Conservation (phyloP, 2,329 filamentous ascomycete species). For the Trichoderma aggressivum region DNA sequence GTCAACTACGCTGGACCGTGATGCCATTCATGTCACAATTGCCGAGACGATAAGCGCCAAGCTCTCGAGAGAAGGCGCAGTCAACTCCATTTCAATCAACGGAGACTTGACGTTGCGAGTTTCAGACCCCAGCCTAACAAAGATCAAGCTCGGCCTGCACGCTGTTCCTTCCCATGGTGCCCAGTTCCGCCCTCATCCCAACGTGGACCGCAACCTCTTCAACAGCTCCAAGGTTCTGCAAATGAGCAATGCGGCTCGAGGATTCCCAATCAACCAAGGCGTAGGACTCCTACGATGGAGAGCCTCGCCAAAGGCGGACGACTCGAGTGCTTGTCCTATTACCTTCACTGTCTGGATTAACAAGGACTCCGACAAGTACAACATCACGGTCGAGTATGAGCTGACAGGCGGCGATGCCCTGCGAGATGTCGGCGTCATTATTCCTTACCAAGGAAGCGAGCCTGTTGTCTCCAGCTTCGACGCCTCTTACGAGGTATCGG, state of each 20-base stretch:
- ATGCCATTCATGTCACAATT: conserved; percentile 83
- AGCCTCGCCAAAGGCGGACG: conserved; percentile 75
- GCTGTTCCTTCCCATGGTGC: conserved; percentile 76
- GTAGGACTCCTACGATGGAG: conserved; percentile 94
- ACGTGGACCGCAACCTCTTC: conserved; percentile 88
- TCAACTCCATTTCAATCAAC: conserved; percentile 84
- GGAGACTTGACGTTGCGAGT: conserved; percentile 91
- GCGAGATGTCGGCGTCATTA: conserved; percentile 80
- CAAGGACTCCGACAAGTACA: conserved; percentile 78
- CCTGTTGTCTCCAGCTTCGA: conserved; percentile 91
- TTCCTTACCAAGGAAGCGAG: conserved; percentile 82
- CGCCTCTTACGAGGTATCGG: conserved; percentile 88
- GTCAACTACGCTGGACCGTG: conserved; percentile 70
- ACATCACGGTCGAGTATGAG: conserved; percentile 94
- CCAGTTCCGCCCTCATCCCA: conserved; percentile 93
- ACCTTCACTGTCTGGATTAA: conserved; percentile 98
- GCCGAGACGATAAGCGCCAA: conserved; percentile 88
- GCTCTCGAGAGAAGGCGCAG: conserved; percentile 78
- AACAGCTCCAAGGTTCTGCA: conserved; percentile 80
- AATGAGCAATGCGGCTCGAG: conserved; percentile 80
- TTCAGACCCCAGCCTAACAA: conserved; percentile 81
- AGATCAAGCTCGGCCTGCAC: conserved; percentile 79
- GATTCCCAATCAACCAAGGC: conserved; percentile 91
- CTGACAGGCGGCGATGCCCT: conserved; percentile 75
- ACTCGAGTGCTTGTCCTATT: conserved; percentile 78